Percentiles rank a stretch among this genome's conserved stretches.
Conservation (phyloP, 2,329 filamentous ascomycete species). For the Sporothrix schenckii region DNA sequence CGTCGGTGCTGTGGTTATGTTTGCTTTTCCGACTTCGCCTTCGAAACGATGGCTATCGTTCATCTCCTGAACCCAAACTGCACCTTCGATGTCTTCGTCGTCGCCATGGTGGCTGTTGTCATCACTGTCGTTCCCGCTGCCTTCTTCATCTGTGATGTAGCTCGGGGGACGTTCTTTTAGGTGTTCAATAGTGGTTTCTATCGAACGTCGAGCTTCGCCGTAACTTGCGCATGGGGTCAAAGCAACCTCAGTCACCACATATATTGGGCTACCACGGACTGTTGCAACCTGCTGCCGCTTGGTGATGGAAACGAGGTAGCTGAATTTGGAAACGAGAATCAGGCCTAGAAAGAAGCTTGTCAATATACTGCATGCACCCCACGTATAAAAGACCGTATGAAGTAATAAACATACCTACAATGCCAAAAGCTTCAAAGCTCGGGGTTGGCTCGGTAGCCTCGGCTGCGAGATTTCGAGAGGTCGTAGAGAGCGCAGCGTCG, state of each 20-base stretch:
- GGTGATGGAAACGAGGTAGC: constrained; percentile 85
- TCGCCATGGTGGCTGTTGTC: constrained; percentile 36
- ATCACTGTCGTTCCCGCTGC: constrained; percentile 53
- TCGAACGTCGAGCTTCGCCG: constrained; percentile 71
- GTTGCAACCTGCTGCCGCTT: constrained; percentile 86
- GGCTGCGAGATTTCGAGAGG: constrained; percentile 51
- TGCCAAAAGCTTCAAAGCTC: constrained; percentile 63
- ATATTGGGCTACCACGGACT: constrained; percentile 78
- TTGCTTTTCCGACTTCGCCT: background rate
- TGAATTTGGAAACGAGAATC: constrained; percentile 76
- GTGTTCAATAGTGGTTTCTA: constrained; percentile 60
- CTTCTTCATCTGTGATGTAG: constrained; percentile 42
- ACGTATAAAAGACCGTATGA: too few species aligned
- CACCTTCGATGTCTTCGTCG: constrained; percentile 32
- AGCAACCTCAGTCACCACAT: constrained; percentile 84
- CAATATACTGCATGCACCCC: background rate
- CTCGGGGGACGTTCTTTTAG: constrained; percentile 46
- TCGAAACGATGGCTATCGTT: background rate
- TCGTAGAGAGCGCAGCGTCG: constrained; percentile 53
- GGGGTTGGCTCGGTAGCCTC: constrained; percentile 51
- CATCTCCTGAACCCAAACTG: constrained; percentile 31
- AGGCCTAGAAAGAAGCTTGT: constrained; percentile 62
- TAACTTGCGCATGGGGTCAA: constrained; percentile 85
- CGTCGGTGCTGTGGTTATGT: background rate
- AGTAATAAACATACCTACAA: constrained; percentile 52